A percentile compares a stretch with the other conserved stretches of the same genome.
phyloP scores from a whole-genome alignment of 2,329 filamentous ascomycete species.

The Xylariales sp. region DNA sequence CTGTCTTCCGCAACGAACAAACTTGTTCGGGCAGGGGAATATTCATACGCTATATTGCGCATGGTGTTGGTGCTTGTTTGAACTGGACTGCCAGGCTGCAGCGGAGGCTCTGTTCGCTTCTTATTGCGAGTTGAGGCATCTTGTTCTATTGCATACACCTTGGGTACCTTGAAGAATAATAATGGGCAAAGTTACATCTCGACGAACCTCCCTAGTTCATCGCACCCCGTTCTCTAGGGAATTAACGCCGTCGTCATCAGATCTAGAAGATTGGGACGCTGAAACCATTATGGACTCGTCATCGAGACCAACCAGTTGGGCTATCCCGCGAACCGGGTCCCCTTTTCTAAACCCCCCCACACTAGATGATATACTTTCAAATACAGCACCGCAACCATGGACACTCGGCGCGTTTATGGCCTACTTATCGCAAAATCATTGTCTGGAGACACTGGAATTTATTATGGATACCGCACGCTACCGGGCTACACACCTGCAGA shows the following conservation, averaged over 20 bases:
- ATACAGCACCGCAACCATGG: slow-evolving; percentile 87
- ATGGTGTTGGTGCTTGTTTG: slow-evolving; percentile 30
- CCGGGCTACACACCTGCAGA: slow-evolving; percentile 65
- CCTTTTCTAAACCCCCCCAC: slow-evolving; percentile 68
- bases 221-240: slow-evolving; percentile 56
- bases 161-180: slow-evolving; percentile 51
- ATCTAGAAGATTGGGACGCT: slow-evolving; percentile 58
- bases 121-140: slow-evolving; percentile 42
- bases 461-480: slow-evolving; percentile 94
- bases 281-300: slow-evolving; percentile 60
- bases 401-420: slow-evolving; percentile 94
- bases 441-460: slow-evolving; percentile 95
- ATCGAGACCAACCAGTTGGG: slow-evolving; percentile 63
- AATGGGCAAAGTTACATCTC: slow-evolving; percentile 62
- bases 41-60: slow-evolving; percentile 14
- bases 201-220: slow-evolving; percentile 58
- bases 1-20: slow-evolving; percentile 13
- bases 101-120: slow-evolving; percentile 41
- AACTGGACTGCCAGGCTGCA: slow-evolving; percentile 18
- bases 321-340: slow-evolving; percentile 55
- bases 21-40: slow-evolving; percentile 9
- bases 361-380: slow-evolving; percentile 87
- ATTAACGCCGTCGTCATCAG: slow-evolving; percentile 58
- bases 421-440: slow-evolving; percentile 96
- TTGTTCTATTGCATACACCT: slow-evolving; percentile 37